Conservation (phyloP, 768 basidiomycete species). For the Termitomyces sp. region DNA sequence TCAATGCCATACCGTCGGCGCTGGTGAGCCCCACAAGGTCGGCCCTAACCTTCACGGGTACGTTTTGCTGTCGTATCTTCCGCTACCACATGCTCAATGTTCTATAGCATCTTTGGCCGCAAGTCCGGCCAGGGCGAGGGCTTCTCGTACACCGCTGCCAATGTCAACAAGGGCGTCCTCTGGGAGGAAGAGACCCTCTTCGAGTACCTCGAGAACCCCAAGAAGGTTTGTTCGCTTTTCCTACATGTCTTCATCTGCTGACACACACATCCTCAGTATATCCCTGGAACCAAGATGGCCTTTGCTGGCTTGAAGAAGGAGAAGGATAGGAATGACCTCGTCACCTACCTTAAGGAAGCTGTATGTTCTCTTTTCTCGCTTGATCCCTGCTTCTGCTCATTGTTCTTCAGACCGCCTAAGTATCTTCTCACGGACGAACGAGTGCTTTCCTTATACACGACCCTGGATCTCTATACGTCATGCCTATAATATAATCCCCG, state of each 20-base stretch:
- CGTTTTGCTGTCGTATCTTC: constrained; percentile 22
- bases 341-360: constrained; percentile 76
- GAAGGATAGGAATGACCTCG: constrained; percentile 93
- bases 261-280: constrained; percentile 52
- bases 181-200: constrained; percentile 92
- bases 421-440: constrained; percentile 2
- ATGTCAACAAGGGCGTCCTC: constrained; percentile 87
- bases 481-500: constrained; percentile 4
- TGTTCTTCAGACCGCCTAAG: constrained; percentile 3
- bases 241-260: neutral
- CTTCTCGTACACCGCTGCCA: constrained; percentile 92
- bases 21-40: constrained; percentile 80
- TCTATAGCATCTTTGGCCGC: constrained; percentile 73
- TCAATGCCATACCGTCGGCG: constrained; percentile 88
- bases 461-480: constrained; percentile 5
- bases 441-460: neutral
- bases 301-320: constrained; percentile 99
- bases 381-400: neutral
- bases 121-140: constrained; percentile 83
- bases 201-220: constrained; percentile 95
- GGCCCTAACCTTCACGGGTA: constrained; percentile 96
- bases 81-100: neutral
- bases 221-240: constrained; percentile 61
- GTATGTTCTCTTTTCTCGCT: constrained; percentile 38
- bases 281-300: constrained; percentile 98